Conservation (phyloP, 305 asterid genomes). For the Solanum chacoense region DNA sequence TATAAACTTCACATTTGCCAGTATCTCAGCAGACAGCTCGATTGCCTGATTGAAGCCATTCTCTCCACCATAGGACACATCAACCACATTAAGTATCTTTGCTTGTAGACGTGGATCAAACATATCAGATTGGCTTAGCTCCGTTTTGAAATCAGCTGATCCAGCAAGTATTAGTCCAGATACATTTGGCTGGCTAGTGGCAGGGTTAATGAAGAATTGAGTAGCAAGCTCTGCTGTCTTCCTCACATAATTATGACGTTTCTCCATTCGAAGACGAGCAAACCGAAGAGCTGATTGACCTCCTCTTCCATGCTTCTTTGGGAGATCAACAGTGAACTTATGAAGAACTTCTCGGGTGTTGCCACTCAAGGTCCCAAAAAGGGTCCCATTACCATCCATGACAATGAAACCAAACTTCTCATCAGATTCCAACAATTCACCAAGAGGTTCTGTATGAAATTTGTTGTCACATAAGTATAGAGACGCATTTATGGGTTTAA, state of each 20-base stretch:
- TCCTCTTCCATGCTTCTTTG: conserved; percentile 39
- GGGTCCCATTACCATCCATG: conserved; percentile 41
- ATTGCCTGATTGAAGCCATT: conserved; percentile 36
- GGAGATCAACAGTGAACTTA: conserved; percentile 34
- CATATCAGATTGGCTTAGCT: conserved; percentile 38
- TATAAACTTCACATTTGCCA: conserved; percentile 34
- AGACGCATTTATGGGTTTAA: conserved; percentile 36
- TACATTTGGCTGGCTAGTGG: conserved; percentile 34
- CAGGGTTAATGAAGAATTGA: conserved; percentile 32
- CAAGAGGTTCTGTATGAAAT: conserved; percentile 31
- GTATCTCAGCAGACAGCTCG: conserved; percentile 29
- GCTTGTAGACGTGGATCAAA: conserved; percentile 34
- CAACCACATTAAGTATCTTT: conserved; percentile 33
- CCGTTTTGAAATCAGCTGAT: conserved; percentile 37
- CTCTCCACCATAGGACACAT: conserved; percentile 38
- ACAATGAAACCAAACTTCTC: conserved; percentile 37
- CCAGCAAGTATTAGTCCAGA: conserved; percentile 36
- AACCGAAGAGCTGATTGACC: conserved; percentile 39
- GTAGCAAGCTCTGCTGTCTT: conserved; percentile 40
- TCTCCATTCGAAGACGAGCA: conserved; percentile 41
- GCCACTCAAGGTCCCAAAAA: conserved; percentile 35
- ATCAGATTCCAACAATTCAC: conserved; percentile 34
- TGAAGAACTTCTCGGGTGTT: conserved; percentile 37
- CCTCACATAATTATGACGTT: conserved; percentile 36
- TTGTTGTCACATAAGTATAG: conserved; percentile 34